Evolutionary conservation across 257 asterid species (phyloP).

Genomic region (Solanum pennellii): DNA sequence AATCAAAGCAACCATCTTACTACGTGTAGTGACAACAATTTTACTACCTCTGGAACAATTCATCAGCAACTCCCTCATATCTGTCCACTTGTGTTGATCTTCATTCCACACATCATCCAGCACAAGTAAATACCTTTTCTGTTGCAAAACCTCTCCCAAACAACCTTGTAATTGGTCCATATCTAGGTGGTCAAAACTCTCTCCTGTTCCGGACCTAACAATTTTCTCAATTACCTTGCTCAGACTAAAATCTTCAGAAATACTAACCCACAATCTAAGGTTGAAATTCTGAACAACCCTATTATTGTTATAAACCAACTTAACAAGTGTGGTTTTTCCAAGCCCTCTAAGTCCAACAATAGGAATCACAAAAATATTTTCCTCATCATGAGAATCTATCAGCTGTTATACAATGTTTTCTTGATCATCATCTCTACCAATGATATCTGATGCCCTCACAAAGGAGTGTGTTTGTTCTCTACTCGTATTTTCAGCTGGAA

Average conservation of each 20-base stretch:
- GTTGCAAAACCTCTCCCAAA: constrained; percentile 15
- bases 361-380: constrained; percentile 29
- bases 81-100: constrained; percentile 35
- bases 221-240: constrained; percentile 29
- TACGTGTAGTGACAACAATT: constrained; percentile 38
- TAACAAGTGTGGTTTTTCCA: constrained; percentile 44
- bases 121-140: constrained; percentile 28
- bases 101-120: constrained; percentile 54
- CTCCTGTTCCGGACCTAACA: constrained; percentile 23
- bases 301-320: constrained; percentile 34
- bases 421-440: constrained; percentile 41
- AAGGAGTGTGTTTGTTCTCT: constrained; percentile 49
- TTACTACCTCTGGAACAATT: constrained; percentile 21
- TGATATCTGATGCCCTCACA: constrained; percentile 37
- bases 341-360: constrained; percentile 46
- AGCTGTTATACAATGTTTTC: constrained; percentile 22
- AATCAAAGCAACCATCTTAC: constrained; percentile 26
- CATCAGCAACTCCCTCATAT: constrained; percentile 24
- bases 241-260: constrained; percentile 29
- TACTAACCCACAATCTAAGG: constrained; percentile 41
- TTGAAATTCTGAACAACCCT: constrained; percentile 20
- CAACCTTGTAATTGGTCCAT: constrained; percentile 29
- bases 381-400: constrained; percentile 11
- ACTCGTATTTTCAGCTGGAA: neutral
- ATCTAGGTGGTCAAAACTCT: constrained; percentile 26